Evolutionary conservation across 2,329 filamentous ascomycete species (phyloP).

Genomic region (Fusarium piperis): DNA sequence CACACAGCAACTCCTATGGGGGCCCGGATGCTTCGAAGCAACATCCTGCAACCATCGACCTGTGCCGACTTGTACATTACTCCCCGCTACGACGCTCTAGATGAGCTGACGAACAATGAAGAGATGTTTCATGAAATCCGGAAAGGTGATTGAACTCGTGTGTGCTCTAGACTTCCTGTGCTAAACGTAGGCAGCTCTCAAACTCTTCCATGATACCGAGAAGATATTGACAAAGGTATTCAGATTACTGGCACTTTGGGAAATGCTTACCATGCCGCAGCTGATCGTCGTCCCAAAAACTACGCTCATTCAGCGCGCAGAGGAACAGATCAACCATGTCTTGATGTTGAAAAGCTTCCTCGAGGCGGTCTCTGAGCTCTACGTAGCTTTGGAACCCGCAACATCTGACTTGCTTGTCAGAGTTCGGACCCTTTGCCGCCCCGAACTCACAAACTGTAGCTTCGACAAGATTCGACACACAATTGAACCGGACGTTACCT

Average conservation of each 20-base stretch:
- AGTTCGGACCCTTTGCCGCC: conserved; percentile 76
- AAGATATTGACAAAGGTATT: conserved; percentile 78
- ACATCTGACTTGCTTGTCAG: conserved; percentile 71
- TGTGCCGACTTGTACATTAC: conserved; percentile 70
- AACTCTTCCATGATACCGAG: conserved; percentile 80
- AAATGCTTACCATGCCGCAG: conserved; percentile 49
- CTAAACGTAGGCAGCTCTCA: conserved; percentile 64
- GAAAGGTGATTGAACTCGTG: conserved; percentile 60
- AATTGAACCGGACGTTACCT: conserved; percentile 84
- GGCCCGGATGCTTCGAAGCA: conserved; percentile 81
- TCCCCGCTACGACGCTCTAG: conserved; percentile 81
- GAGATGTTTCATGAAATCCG: conserved; percentile 84
- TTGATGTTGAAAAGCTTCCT: conserved; percentile 88
- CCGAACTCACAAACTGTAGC: conserved; percentile 68
- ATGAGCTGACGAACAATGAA: conserved; percentile 83
- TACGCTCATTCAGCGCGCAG: conserved; percentile 72
- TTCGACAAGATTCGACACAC: conserved; percentile 71
- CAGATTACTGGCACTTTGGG: fast-evolving
- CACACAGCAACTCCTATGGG: conserved; percentile 91
- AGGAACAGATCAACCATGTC: conserved; percentile 86
- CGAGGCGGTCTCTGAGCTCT: conserved; percentile 71
- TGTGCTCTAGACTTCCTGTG: fast-evolving
- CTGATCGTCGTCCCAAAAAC: conserved; percentile 80
- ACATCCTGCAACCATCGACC: conserved; percentile 89
- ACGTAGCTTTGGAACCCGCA: conserved; percentile 72